Conservation (phyloP, 129 eudicot genomes). For the Tanacetum coccineum region DNA sequence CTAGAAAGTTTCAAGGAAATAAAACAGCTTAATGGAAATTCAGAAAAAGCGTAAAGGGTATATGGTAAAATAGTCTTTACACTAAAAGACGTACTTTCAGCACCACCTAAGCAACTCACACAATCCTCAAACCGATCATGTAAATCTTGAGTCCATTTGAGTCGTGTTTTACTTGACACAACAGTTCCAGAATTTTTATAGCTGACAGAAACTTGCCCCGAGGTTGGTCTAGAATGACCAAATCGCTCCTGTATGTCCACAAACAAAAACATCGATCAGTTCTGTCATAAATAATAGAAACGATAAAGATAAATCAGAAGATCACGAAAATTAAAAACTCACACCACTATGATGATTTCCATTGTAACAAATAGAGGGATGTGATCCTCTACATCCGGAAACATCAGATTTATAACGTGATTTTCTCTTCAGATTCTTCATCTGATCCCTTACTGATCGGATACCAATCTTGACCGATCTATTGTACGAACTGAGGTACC, state of each 20-base stretch:
- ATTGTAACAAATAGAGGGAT: conserved; percentile 29
- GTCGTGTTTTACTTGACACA: conserved; percentile 66
- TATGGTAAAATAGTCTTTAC: neutral
- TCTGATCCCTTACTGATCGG: conserved; percentile 41
- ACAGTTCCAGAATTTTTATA: conserved; percentile 31
- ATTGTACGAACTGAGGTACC: conserved; percentile 32
- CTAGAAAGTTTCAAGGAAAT: conserved; percentile 23
- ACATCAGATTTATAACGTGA: conserved; percentile 47
- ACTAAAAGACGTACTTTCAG: conserved; percentile 58
- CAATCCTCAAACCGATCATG: conserved; percentile 94
- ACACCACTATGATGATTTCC: conserved; percentile 48
- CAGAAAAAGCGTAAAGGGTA: neutral
- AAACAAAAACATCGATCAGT: neutral
- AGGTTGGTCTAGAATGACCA: conserved; percentile 30
- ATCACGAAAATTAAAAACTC: conserved; percentile 33
- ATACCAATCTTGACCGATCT: conserved; percentile 35
- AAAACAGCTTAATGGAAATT: neutral
- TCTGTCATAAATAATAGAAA: conserved; percentile 14
- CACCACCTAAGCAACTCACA: conserved; percentile 81
- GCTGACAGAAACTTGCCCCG: conserved; percentile 26
- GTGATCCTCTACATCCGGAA: conserved; percentile 41
- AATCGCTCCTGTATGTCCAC: conserved; percentile 24
- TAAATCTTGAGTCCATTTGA: conserved; percentile 92
- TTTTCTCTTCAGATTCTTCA: conserved; percentile 54
- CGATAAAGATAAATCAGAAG: neutral